Percentiles rank a stretch among this genome's conserved stretches.
Evolutionary conservation across 1,139 yeast species (phyloP).

Genomic region (Blastobotrys raffinosifermentans): DNA sequence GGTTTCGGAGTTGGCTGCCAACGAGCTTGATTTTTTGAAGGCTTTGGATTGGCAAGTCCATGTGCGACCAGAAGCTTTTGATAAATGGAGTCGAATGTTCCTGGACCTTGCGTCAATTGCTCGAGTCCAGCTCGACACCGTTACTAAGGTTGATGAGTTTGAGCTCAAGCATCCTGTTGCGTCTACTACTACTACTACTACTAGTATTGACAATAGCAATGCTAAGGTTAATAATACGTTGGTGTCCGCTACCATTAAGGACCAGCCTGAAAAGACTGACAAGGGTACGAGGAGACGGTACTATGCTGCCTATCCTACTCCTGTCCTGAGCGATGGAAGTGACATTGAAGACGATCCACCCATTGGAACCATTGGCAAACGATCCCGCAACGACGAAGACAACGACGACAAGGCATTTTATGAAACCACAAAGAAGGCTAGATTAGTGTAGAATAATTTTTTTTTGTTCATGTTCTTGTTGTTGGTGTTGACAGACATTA

Average conservation of each 20-base stretch:
- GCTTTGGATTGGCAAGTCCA: slow-evolving; percentile 52
- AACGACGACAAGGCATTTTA: too few species aligned
- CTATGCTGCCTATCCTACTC: slow-evolving; percentile 8
- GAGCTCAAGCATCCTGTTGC: slow-evolving; percentile 10
- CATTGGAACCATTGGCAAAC: too few species aligned
- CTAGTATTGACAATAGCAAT: slow-evolving; percentile 3
- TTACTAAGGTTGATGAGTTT: slow-evolving; percentile 7
- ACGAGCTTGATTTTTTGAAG: slow-evolving; percentile 52
- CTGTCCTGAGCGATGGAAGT: slow-evolving; percentile 3
- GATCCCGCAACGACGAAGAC: background rate
- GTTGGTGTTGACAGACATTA: too few species aligned
- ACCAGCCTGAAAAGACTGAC: background rate
- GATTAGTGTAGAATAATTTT: too few species aligned
- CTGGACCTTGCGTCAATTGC: slow-evolving; percentile 35
- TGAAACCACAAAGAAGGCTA: too few species aligned
- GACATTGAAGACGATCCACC: slow-evolving; percentile 1
- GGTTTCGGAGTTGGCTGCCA: slow-evolving; percentile 42
- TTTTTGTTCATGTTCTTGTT: too few species aligned
- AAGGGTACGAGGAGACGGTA: too few species aligned
- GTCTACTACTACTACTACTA: slow-evolving; percentile 6
- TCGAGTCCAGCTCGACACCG: too few species aligned
- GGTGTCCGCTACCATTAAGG: slow-evolving; percentile 3
- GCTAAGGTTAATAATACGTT: slow-evolving; percentile 3
- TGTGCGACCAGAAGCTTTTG: slow-evolving; percentile 46
- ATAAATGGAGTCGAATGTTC: slow-evolving; percentile 43